Percentiles rank a stretch among this genome's conserved stretches.
phyloP scores from a whole-genome alignment of 108 stramenopile genomes.

The Nannochloropsis salina region DNA sequence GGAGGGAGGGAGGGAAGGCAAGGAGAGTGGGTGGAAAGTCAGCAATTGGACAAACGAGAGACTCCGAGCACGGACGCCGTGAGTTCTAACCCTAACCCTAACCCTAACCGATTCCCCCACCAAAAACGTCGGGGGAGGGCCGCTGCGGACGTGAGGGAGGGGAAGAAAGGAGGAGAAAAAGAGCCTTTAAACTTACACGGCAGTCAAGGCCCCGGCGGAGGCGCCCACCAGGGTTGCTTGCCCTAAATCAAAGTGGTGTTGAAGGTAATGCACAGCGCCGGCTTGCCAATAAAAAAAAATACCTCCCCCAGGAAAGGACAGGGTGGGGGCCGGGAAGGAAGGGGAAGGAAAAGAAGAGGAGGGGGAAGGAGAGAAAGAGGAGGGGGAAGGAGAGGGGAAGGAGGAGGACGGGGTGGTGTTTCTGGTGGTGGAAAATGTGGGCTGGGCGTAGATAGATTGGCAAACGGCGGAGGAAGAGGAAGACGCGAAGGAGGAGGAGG shows the following conservation, averaged over 20 bases:
- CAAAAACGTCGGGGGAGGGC: no score
- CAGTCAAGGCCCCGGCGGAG: background rate
- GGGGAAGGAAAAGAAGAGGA: background rate
- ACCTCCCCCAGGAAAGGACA: slow-evolving; percentile 15
- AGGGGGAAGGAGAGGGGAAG: background rate
- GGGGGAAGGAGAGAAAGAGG: background rate
- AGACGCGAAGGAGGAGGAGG: background rate
- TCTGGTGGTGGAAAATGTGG: no score
- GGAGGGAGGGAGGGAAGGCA: background rate
- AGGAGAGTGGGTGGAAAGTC: background rate
- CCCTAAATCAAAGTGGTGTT: background rate
- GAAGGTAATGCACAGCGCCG: slow-evolving; percentile 9
- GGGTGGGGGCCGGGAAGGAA: background rate
- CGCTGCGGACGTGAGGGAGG: no score
- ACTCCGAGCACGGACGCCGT: no score
- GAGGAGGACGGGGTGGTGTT: background rate
- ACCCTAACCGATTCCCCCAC: no score
- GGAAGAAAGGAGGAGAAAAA: background rate
- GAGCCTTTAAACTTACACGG: background rate
- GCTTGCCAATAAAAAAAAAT: slow-evolving; percentile 14
- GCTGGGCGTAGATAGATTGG: no score
- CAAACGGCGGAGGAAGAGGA: background rate
- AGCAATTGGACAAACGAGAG: background rate
- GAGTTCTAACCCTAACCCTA: no score
- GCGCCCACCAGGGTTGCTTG: background rate